Base-by-base conservation (phyloP, 176 grass and related monocot genomes). In the Aegilops bicornis region DNA sequence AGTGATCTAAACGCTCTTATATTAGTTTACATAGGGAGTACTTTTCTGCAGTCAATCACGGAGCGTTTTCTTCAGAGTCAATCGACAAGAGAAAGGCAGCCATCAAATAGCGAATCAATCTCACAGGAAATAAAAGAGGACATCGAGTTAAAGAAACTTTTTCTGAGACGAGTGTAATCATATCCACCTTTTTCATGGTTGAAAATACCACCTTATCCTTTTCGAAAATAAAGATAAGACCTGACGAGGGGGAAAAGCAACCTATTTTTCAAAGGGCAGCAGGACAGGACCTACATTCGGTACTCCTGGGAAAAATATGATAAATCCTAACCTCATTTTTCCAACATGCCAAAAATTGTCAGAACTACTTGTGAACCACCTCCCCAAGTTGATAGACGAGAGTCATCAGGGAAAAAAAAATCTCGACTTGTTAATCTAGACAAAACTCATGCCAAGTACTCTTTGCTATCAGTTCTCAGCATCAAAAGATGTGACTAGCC, bases 371-470 rank as follows among this genome's bases (percentile, higher is more conserved):
- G 76, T 85, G 56, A 91, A 63, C 82, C 65, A 80, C 31, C 87
- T 78, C 75, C 62, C 69, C 89, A 81, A 88, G 84, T 52, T 78
- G 78, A 45, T 91, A 78, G 39, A 64, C 78, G 82, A 72, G 85
- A 72, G 43, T 60, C 71, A 85, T 50, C 68, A 77, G 14, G 33
- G 59, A 27, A 76, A 42, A 40, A 40, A 82, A 85, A 91, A 22
- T 64, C 58, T 88, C 15, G 7, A 87, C 82, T 65, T 73, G 64
- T 72, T 81, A 86, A 76, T 68, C 81, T 84, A 68, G 81, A 84
- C 54, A 82, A 91, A 81, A 91, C 71, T 91, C 82, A 86, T 82
- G 90, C 64, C 82, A 88, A 85, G 87, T 83, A 82, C 65, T 65
- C 29, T 59, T 91, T 17, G 56, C 86, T 80, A 81, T 61, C 37